A percentile compares a stretch with the other conserved stretches of the same genome.
Evolutionary conservation across 1,284 basidiomycete species (phyloP).

Genomic region (Singerocomus inundabilis): DNA sequence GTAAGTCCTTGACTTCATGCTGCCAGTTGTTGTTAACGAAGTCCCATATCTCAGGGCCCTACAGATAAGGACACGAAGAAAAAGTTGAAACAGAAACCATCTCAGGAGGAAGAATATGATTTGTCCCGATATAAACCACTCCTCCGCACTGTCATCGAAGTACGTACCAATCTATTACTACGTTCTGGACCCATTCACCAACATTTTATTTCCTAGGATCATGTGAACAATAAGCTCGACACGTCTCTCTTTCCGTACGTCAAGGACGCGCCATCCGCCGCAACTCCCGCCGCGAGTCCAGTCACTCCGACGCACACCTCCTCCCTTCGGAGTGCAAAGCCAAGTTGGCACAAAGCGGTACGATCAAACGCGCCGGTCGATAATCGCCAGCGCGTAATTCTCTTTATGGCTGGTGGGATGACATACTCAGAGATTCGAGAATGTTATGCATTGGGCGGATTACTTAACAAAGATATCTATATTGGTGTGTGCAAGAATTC

Average conservation of each 20-base stretch:
- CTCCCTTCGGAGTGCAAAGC: slow-evolving; percentile 82
- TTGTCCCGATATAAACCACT: slow-evolving; percentile 92
- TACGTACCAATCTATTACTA: slow-evolving; percentile 28
- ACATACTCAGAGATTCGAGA: slow-evolving; percentile 95
- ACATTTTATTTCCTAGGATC: slow-evolving; percentile 61
- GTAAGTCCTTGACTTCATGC: slow-evolving; percentile 42
- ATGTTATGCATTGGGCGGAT: slow-evolving; percentile 76
- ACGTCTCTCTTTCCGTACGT: slow-evolving; percentile 85
- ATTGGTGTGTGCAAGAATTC: slow-evolving; percentile 62
- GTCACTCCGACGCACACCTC: slow-evolving; percentile 52
- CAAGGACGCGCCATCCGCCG: slow-evolving; percentile 74
- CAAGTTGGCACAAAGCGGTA: slow-evolving; percentile 80
- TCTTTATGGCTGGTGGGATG: slow-evolving; percentile 95
- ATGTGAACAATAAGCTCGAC: slow-evolving; percentile 79
- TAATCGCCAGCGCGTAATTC: slow-evolving; percentile 78
- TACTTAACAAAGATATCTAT: slow-evolving; percentile 84
- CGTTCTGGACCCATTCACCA: not conserved
- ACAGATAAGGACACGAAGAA: slow-evolving; percentile 76
- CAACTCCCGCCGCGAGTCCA: slow-evolving; percentile 42
- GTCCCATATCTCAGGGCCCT: slow-evolving; percentile 46
- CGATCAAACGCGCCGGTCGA: slow-evolving; percentile 53
- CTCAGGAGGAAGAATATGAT: slow-evolving; percentile 88
- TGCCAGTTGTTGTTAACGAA: not conserved
- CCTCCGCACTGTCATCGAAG: slow-evolving; percentile 83
- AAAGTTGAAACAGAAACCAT: slow-evolving; percentile 76